Conservation (phyloP, 257 asterid species). For the Orobanche coerulescens region DNA sequence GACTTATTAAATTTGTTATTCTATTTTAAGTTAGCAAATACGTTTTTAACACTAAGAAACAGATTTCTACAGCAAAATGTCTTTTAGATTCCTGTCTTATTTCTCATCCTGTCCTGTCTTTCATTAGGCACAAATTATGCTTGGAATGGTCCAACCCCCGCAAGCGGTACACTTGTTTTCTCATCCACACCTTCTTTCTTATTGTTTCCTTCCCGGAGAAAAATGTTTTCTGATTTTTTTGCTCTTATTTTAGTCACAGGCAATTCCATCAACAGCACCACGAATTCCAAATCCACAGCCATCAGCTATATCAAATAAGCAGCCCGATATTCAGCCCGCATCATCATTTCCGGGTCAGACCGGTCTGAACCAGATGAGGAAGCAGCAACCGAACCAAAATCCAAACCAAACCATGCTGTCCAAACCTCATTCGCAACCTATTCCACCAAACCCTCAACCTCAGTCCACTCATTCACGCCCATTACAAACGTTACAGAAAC, state of each 20-base stretch:
- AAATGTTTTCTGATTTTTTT: constrained; percentile 10
- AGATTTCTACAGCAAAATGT: neutral
- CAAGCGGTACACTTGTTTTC: constrained; percentile 51
- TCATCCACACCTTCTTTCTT: constrained; percentile 11
- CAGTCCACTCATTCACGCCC: constrained; percentile 49
- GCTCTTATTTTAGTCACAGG: constrained; percentile 35
- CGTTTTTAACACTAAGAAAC: neutral
- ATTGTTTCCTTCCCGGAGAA: constrained; percentile 16
- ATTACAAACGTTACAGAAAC: constrained; percentile 42
- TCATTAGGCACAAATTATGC: constrained; percentile 88
- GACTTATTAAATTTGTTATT: neutral
- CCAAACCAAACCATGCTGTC: constrained; percentile 39
- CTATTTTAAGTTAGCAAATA: neutral
- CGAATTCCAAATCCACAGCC: constrained; percentile 50
- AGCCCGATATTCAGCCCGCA: constrained; percentile 37
- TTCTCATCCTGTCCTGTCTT: constrained; percentile 3
- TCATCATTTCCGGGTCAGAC: constrained; percentile 42
- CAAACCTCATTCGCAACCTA: constrained; percentile 36
- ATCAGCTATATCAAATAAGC: constrained; percentile 32
- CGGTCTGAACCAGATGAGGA: constrained; percentile 56
- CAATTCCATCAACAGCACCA: constrained; percentile 40
- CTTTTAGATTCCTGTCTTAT: constrained; percentile 19
- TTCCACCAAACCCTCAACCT: constrained; percentile 43
- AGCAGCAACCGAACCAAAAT: constrained; percentile 48
- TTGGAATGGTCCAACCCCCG: constrained; percentile 88